These are phyloP conservation scores for Cladophialophora exuberans DNA, from an alignment of 2,329 filamentous ascomycete genomes.

Conservation along the genomic window DNA sequence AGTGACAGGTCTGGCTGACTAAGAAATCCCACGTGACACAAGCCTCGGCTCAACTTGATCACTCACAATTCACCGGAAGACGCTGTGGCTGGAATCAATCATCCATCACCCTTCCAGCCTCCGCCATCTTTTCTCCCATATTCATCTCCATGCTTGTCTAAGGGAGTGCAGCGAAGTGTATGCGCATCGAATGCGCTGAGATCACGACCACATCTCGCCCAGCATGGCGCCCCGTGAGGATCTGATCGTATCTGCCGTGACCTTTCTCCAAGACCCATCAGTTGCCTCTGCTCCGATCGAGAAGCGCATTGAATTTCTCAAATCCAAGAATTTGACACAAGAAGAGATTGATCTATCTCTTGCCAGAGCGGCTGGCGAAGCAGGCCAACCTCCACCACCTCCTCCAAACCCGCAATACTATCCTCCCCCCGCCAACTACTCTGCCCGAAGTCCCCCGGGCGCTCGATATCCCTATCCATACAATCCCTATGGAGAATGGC, in stretches of 20 bases:
- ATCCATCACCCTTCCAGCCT: background rate
- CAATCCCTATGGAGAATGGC: conserved; percentile 57
- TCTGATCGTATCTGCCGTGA: conserved; percentile 75
- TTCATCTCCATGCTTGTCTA: too few relatives aligned
- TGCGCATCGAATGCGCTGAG: background rate
- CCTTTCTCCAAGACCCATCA: conserved; percentile 91
- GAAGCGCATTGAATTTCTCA: conserved; percentile 87
- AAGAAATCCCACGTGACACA: conserved; percentile 3
- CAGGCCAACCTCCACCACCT: conserved; percentile 52
- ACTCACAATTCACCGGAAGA: too few relatives aligned
- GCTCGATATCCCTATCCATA: conserved; percentile 53
- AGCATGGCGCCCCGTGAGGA: conserved; percentile 90
- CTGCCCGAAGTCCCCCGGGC: conserved; percentile 39
- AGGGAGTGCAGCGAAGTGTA: background rate
- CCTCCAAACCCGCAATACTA: conserved; percentile 43
- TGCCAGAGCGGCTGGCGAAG: conserved; percentile 56
- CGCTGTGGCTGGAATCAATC: conserved; percentile 7
- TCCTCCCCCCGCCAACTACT: conserved; percentile 48
- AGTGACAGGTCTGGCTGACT: conserved; percentile 4
- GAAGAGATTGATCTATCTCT: conserved; percentile 90
- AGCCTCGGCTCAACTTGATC: conserved; percentile 4
- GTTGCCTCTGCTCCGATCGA: conserved; percentile 89
- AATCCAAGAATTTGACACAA: conserved; percentile 95
- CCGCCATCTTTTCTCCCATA: too few relatives aligned
- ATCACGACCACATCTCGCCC: background rate